These are phyloP conservation scores for Globisporangium nunn DNA, from an alignment of 352 stramenopile genomes.

Conservation along the genomic window DNA sequence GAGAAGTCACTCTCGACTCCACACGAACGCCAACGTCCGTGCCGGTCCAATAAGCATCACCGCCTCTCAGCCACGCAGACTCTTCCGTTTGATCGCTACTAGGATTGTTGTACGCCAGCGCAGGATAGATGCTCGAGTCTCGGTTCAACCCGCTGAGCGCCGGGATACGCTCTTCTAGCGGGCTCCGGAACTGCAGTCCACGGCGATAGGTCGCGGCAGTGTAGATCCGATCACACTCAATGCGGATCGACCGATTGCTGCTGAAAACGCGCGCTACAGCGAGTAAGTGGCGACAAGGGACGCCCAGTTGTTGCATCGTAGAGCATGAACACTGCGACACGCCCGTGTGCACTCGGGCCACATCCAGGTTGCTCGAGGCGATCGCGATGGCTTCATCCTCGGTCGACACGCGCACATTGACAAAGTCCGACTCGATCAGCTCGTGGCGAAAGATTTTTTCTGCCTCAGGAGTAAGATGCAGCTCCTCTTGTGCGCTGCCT, in stretches of 20 bases:
- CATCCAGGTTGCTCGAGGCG: constrained; percentile 52
- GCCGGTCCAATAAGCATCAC: background rate
- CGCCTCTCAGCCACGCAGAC: background rate
- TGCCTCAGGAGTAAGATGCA: constrained; percentile 49
- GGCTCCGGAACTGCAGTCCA: constrained; percentile 4
- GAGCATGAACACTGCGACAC: constrained; percentile 61
- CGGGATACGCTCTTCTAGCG: constrained; percentile 11
- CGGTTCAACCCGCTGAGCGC: constrained; percentile 10
- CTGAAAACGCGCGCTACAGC: constrained; percentile 55
- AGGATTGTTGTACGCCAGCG: background rate
- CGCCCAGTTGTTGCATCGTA: constrained; percentile 61
- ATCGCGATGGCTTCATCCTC: constrained; percentile 61
- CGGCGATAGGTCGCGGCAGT: constrained; percentile 40
- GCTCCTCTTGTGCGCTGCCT: background rate
- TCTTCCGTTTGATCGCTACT: background rate
- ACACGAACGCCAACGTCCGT: background rate
- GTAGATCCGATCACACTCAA: constrained; percentile 68
- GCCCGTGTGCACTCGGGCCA: constrained; percentile 48
- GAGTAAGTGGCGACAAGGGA: constrained; percentile 77
- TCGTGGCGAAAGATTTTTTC: constrained; percentile 63
- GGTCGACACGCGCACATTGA: constrained; percentile 43
- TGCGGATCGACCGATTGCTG: constrained; percentile 43
- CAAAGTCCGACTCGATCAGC: constrained; percentile 43
- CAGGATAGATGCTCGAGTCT: constrained; percentile 13
- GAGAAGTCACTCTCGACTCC: background rate